Evolutionary conservation across 1,139 yeast genomes (phyloP), one percentile per base, ranked within the genome.

Genomic region (Suhomyces bolitotheri): DNA sequence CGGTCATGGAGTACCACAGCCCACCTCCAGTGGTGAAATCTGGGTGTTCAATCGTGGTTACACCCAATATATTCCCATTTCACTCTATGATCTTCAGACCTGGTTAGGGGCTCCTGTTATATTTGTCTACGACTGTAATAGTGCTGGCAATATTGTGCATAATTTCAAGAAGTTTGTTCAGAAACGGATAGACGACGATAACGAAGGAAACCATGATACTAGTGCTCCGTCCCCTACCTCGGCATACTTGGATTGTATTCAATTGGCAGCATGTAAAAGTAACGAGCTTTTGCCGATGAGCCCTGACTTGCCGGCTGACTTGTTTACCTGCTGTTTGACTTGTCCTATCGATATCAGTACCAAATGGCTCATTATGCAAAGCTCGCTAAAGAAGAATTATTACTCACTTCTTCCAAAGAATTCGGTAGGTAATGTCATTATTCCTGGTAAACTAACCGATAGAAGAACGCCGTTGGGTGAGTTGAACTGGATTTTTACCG

Each of bases 91-190:
- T 53, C 67, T 92, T 35, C 98, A 92, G 54, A 83, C 95, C 1
- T 92, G 98, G 98, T 68, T 92, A 11, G 98, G 98, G 7, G 97
- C 97, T 1, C 98, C 99, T 0, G 94, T 95, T 36, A 84, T 92
- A 22, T 90, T 86, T 61, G 96, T 90, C 29, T 89, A 85, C 59
- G 99, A 92, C 60, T 89, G 97, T 58, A 88, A 84, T 52, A 85
- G 89, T 45, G 97, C 98, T 2, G 98, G 97, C 1, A 87, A 89
- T 60, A 89, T 94, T 41, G 88, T 94, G 17, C 82, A 80, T 45
- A 90, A 90, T 58, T 92, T 89, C 66, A 86, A 87, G 51, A 80
- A 85, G 49, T 90, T 90, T 60, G 95, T 89, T 2, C 95, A 88
- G 49, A 88, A 89, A 55, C 76, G 97, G 48, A 83, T 88, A 16